Conservation (phyloP, 1,284 basidiomycete species). For the Irpex sp. region DNA sequence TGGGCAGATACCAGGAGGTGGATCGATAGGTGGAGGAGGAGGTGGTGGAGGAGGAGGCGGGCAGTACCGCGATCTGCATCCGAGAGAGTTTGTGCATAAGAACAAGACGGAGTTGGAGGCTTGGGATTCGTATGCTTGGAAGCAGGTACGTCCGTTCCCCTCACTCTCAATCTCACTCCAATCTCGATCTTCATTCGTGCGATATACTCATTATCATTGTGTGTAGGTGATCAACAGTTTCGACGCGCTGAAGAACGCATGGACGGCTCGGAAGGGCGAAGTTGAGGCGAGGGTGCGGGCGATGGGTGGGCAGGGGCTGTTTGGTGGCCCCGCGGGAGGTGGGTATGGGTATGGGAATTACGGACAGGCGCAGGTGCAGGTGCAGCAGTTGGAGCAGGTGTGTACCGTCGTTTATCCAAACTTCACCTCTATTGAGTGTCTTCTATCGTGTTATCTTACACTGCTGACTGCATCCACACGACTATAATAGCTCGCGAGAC, state of each 20-base stretch:
- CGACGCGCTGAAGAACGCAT: conserved; percentile 29
- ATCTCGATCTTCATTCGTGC: not conserved
- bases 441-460: not conserved
- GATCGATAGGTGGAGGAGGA: conserved; percentile 5
- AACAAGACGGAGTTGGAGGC: conserved; percentile 33
- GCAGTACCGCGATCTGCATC: conserved; percentile 24
- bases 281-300: conserved; percentile 25
- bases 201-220: too few relatives aligned
- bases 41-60: conserved; percentile 5
- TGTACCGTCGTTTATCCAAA: too few relatives aligned
- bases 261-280: conserved; percentile 27
- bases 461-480: not conserved
- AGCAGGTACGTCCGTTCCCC: conserved; percentile 20
- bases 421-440: not conserved
- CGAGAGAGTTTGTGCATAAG: conserved; percentile 29
- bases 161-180: not conserved
- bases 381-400: conserved; percentile 28
- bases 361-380: conserved; percentile 27
- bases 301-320: conserved; percentile 26
- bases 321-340: conserved; percentile 16
- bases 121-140: conserved; percentile 35
- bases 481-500: conserved; percentile 25
- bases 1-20: not conserved
- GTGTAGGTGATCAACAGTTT: conserved; percentile 26
- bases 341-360: conserved; percentile 18